Conservation (phyloP, 495 filamentous ascomycete species). For the Chaetomidium leptoderma region DNA sequence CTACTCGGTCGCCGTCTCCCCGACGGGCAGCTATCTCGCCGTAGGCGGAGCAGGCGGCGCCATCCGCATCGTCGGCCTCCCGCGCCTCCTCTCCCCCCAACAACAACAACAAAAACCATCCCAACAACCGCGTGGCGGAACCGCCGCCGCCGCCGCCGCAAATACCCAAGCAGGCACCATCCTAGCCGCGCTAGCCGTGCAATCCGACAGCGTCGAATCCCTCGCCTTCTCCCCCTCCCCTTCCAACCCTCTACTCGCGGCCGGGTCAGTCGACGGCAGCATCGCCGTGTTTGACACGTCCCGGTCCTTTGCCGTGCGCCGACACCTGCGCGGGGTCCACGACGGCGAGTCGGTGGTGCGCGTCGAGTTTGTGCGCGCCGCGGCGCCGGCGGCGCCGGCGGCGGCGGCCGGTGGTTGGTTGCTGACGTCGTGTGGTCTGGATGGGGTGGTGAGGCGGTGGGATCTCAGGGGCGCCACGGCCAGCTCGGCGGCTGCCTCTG, state of each 20-base stretch:
- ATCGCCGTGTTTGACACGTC: slow-evolving; percentile 85
- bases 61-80: slow-evolving; percentile 78
- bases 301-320: slow-evolving; percentile 73
- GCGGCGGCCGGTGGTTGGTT: slow-evolving; percentile 46
- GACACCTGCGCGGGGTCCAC: slow-evolving; percentile 76
- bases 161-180: slow-evolving; percentile 72
- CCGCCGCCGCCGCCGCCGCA: slow-evolving; percentile 26
- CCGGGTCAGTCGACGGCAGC: slow-evolving; percentile 83
- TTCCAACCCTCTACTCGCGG: slow-evolving; percentile 64
- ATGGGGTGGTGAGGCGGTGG: slow-evolving; percentile 83
- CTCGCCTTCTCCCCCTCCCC: slow-evolving; percentile 66
- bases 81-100: slow-evolving; percentile 56
- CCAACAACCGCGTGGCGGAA: no score
- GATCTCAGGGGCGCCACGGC: slow-evolving; percentile 76
- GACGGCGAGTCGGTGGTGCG: slow-evolving; percentile 82
- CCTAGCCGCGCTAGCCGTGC: slow-evolving; percentile 61
- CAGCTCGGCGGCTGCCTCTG: slow-evolving; percentile 32
- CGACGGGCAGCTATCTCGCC: slow-evolving; percentile 69
- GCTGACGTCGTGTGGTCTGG: slow-evolving; percentile 78
- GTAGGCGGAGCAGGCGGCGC: slow-evolving; percentile 83
- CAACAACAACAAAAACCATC: slow-evolving; percentile 30
- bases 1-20: slow-evolving; percentile 78
- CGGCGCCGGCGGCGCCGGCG: no score
- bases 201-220: slow-evolving; percentile 70
- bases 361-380: slow-evolving; percentile 72